Evolutionary conservation across 192 early-diverging fungal species (phyloP).

Genomic region (Coemansia sp.): DNA sequence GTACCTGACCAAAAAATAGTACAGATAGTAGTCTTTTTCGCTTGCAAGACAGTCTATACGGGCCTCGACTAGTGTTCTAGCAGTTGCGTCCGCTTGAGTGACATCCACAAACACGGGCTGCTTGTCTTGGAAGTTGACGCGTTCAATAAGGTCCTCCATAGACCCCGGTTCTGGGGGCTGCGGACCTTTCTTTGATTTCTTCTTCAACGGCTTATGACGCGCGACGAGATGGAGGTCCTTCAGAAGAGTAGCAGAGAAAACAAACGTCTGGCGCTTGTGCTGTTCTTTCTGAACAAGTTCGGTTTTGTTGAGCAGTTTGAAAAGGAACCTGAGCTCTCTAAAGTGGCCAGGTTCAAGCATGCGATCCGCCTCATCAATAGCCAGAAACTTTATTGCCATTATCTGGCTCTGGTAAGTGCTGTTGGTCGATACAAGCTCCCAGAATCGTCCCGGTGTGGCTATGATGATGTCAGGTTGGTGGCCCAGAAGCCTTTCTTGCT

Average conservation of each 20-base stretch:
- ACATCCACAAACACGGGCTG: conserved; percentile 80
- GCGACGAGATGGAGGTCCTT: conserved; percentile 51
- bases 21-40: conserved; percentile 86
- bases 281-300: conserved; percentile 17
- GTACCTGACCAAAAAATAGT: conserved; percentile 86
- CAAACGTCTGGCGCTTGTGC: conserved; percentile 75
- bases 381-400: conserved; percentile 67
- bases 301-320: conserved; percentile 54
- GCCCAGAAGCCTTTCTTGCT: conserved; percentile 79
- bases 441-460: conserved; percentile 82
- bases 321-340: conserved; percentile 67
- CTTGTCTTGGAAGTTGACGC: conserved; percentile 75
- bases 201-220: conserved; percentile 23
- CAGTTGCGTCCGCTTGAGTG: conserved; percentile 65
- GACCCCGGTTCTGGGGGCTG: conserved; percentile 42
- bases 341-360: conserved; percentile 84
- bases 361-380: conserved; percentile 83
- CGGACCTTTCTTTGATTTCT: conserved; percentile 23
- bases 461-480: conserved; percentile 72
- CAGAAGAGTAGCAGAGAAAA: conserved; percentile 90
- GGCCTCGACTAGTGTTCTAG: conserved; percentile 73
- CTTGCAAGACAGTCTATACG: conserved; percentile 82
- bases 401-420: conserved; percentile 61
- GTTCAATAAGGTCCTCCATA: conserved; percentile 74
- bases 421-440: conserved; percentile 66